Base-by-base conservation (phyloP, 345 rosid genomes). In the Isatis tinctoria region DNA sequence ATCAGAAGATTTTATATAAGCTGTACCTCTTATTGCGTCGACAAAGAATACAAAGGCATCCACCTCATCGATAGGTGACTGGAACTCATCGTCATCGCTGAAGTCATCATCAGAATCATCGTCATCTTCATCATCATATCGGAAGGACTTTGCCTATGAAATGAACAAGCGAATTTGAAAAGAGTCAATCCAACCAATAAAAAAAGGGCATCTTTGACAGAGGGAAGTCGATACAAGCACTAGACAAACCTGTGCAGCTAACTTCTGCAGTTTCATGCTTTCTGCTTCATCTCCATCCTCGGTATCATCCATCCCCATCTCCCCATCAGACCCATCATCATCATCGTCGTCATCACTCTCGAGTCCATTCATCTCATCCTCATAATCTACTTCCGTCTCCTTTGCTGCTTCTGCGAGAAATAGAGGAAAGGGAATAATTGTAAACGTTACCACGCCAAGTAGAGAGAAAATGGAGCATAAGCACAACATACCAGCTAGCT, bases 201-300 rank as follows among this genome's bases (percentile, higher is more conserved):
- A 10, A 8, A 47, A 18, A 18, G 10, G 28, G 22, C 8, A 35
- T 8, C 36, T 32, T 51, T 14, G 9, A 41, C 43, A 51, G 43
- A 72, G 12, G 69, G n/a, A 51, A 33, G 24, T 43, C 8, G 51
- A 20, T 16, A 48, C 47, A 68, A 53, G 43, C 65, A 51, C 71
- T 67, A 47, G 33, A 70, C 73, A 51, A 70, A 96, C 99, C 97
- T 88, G 98, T 27, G 93, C 95, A 61, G 93, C 99, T 70, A 96
- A 81, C 73, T 91, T 93, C 75, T 81, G 87, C 76, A 92, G 88
- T 77, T 83, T 89, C 48, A 58, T 69, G 81, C 90, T 90, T 74
- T 92, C 89, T 74, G 91, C 96, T 83, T 89, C 98, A 83, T 95
- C 99, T 43, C 94, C 98, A 76, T 96, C 98, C 83, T 89, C 98